A percentile compares a stretch with the other conserved stretches of the same genome.
These are phyloP conservation scores for Apiospora malaysiana DNA, from an alignment of 2,329 filamentous ascomycete genomes.

Conservation along the genomic window DNA sequence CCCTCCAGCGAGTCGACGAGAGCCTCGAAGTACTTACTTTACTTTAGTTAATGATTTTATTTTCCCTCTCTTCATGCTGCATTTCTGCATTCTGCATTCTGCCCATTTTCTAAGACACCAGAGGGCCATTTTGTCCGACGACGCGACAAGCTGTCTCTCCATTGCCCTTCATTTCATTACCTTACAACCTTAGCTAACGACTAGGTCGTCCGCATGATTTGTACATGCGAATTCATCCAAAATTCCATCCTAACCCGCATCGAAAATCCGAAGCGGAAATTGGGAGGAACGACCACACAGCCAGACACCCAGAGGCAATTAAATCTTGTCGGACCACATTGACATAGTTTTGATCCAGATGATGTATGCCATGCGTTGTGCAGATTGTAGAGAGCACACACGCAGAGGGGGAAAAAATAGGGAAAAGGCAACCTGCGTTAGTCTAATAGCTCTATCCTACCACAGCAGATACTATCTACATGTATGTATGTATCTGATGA, in stretches of 20 bases:
- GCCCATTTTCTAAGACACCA: background rate
- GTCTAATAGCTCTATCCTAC: background rate
- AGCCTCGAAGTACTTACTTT: constrained; percentile 16
- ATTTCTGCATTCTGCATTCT: too few species aligned
- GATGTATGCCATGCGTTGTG: background rate
- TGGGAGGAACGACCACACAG: background rate
- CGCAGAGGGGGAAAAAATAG: background rate
- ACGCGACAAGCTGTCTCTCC: constrained; percentile 7
- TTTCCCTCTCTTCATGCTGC: too few species aligned
- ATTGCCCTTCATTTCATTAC: too few species aligned
- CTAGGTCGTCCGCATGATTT: constrained; percentile 1
- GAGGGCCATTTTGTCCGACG: background rate
- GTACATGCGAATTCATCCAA: background rate
- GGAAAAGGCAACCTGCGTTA: background rate
- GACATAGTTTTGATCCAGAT: background rate
- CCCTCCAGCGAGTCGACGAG: background rate
- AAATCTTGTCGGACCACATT: constrained; percentile 17
- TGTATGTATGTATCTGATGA: constrained; percentile 7
- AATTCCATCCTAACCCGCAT: background rate
- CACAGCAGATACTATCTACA: constrained; percentile 5
- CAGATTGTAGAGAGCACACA: background rate
- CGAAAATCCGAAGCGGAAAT: background rate
- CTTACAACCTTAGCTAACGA: background rate
- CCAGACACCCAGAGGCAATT: background rate
- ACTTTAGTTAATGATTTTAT: too few species aligned